Percentiles rank a stretch among this genome's conserved stretches.
Evolutionary conservation across 768 basidiomycete species (phyloP).

Genomic region (Mrakia blollopis): DNA sequence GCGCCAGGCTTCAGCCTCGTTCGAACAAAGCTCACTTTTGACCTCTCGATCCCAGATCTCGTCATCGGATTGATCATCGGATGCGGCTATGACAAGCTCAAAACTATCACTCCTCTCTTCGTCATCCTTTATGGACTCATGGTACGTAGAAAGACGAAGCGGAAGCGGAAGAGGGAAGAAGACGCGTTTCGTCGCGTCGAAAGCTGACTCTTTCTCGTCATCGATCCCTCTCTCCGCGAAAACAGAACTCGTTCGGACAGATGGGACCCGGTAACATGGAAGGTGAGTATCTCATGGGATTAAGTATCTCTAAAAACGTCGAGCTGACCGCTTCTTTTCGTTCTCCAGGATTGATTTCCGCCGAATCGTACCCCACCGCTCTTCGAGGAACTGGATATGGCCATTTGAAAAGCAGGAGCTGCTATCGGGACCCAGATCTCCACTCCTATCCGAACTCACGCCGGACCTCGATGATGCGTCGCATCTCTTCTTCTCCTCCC

Average conservation of each 20-base stretch:
- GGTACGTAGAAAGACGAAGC: background rate
- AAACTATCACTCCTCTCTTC: conserved; percentile 59
- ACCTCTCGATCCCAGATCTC: conserved; percentile 50
- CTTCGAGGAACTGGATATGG: conserved; percentile 55
- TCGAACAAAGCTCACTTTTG: conserved; percentile 22
- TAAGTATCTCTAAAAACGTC: background rate
- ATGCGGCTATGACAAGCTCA: conserved; percentile 59
- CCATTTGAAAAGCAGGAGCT: conserved; percentile 53
- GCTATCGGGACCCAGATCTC: conserved; percentile 55
- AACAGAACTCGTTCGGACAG: conserved; percentile 60
- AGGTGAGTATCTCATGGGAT: conserved; percentile 36
- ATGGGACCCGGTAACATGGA: conserved; percentile 64
- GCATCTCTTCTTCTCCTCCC: too few species aligned
- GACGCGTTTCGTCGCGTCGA: too few species aligned
- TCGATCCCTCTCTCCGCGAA: conserved; percentile 62
- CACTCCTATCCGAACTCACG: conserved; percentile 61
- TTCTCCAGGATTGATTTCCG: background rate
- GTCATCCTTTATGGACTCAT: conserved; percentile 54
- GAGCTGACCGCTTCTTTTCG: background rate
- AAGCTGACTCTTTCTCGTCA: background rate
- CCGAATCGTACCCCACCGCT: conserved; percentile 51
- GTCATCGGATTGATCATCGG: conserved; percentile 41
- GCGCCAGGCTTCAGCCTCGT: conserved; percentile 31
- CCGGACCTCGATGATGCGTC: conserved; percentile 50
- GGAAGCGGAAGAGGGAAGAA: too few species aligned